Evolutionary conservation across 345 rosid genomes (phyloP), one percentile per base, ranked within the genome.

Genomic region (Melastoma malabathricum): DNA sequence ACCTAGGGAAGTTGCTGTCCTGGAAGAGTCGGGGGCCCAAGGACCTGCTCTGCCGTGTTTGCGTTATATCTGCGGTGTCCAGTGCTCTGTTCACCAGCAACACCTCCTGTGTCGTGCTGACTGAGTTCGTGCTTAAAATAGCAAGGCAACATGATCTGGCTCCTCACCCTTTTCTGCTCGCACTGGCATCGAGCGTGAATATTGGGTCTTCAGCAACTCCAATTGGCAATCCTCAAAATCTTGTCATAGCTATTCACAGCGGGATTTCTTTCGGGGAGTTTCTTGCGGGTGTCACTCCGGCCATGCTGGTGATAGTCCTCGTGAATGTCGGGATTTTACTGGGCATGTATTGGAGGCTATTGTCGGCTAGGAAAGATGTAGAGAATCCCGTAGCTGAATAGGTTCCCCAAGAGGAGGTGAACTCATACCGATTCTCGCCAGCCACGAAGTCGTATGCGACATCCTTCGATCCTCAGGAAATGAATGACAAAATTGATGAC

Each of bases 1-100:
- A 83, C 73, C 56, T 89, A 25, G 94, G 95, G 1, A 83, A 76
- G 19, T 51, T 86, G 46, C 76, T 86, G 1, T 68, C 83, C 0
- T 89, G 88, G 86, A 79, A 58, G 63, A 81, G 94, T 67, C 55
- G 19, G 56, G 97, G 97, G 46, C 57, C 94, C 0, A 81, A 73
- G 66, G 95, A 89, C 61, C 67, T 89, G 62, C 49, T 89, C 1
- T 76, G 74, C 39, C 53, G 97, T 38, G 67, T 89, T 56, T 83
- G 88, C 57, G 23, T 89, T 56, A 61, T 86, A 50, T 77, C 94
- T 14, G 94, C 95, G 0, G 60, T 79, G 51, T 83, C 95, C 5
- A 86, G 95, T 29, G 94, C 94, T 25, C 65, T 86, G 27, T 89
- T 86, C 72, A 89, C 95, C 2, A 89, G 85, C 23, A 95, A 89